Conservation (phyloP, 1,139 yeast species). For the Yamadazyma friedrichii region DNA sequence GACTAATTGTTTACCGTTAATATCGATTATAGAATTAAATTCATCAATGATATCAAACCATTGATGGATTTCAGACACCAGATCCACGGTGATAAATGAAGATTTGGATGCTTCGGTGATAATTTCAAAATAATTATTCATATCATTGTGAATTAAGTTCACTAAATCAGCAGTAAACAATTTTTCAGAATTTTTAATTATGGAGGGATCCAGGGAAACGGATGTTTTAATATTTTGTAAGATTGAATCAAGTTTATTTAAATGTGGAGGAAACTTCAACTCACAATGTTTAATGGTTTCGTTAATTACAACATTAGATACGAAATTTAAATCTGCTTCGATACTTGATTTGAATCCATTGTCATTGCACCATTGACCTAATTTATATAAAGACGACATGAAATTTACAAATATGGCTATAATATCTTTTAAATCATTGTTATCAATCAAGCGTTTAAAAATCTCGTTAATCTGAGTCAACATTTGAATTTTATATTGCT, state of each 20-base stretch:
- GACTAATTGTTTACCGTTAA: background rate
- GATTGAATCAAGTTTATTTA: slow-evolving; percentile 1
- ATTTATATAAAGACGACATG: slow-evolving; percentile 10
- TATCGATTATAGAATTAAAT: background rate
- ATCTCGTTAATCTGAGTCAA: background rate
- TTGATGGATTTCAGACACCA: background rate
- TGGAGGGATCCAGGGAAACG: too few relatives aligned
- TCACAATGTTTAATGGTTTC: background rate
- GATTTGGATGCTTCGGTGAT: slow-evolving; percentile 10
- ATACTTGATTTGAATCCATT: slow-evolving; percentile 12
- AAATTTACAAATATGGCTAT: slow-evolving; percentile 4
- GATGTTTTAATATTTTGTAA: background rate
- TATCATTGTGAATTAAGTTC: slow-evolving; percentile 11
- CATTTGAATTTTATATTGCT: slow-evolving; percentile 12
- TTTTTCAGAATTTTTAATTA: slow-evolving; percentile 3
- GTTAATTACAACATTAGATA: too few relatives aligned
- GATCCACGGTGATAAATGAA: background rate
- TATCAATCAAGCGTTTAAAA: background rate
- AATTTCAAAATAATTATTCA: slow-evolving; percentile 11
- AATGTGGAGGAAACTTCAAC: slow-evolving; percentile 4
- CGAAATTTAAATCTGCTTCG: background rate
- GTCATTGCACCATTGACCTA: slow-evolving; percentile 12
- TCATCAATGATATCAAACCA: slow-evolving; percentile 1
- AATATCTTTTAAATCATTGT: background rate
- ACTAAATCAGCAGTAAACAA: slow-evolving; percentile 9